Conservation (phyloP, 2,329 filamentous ascomycete genomes). For the Botryotinia convoluta region DNA sequence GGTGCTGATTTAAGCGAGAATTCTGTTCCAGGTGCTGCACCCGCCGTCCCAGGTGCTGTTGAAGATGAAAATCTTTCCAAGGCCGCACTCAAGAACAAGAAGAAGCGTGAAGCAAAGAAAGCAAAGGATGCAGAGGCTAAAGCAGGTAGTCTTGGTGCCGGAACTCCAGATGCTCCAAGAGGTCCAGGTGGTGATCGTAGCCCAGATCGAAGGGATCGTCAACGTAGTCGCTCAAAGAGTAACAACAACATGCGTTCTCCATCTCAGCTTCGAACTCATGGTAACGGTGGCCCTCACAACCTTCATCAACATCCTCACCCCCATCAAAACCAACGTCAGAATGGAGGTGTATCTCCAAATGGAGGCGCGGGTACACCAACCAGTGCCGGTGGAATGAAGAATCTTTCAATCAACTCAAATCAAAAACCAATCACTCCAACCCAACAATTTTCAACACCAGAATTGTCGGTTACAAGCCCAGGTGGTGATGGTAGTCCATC, state of each 20-base stretch:
- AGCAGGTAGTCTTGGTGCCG: conserved; percentile 42
- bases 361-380: conserved; percentile 15
- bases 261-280: conserved; percentile 45
- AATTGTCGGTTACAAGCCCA: conserved; percentile 53
- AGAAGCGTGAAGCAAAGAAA: conserved; percentile 95
- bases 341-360: background rate
- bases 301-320: conserved; percentile 30
- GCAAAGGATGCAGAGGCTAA: conserved; percentile 73
- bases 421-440: conserved; percentile 26
- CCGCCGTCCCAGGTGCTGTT: conserved; percentile 58
- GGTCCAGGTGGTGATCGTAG: conserved; percentile 33
- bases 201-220: conserved; percentile 50
- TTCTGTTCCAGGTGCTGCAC: conserved; percentile 64
- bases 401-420: conserved; percentile 36
- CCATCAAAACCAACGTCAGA: conserved; percentile 16
- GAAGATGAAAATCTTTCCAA: conserved; percentile 73
- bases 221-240: conserved; percentile 50
- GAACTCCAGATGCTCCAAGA: conserved; percentile 27
- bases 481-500: conserved; percentile 60
- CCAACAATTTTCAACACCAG: conserved; percentile 39
- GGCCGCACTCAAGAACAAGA: conserved; percentile 92
- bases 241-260: conserved; percentile 45
- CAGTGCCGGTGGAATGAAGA: conserved; percentile 32
- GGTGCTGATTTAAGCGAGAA: conserved; percentile 74
- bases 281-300: conserved; percentile 47